These are phyloP conservation scores for Saturnispora mendoncae DNA, from an alignment of 805 yeast genomes.

Conservation along the genomic window DNA sequence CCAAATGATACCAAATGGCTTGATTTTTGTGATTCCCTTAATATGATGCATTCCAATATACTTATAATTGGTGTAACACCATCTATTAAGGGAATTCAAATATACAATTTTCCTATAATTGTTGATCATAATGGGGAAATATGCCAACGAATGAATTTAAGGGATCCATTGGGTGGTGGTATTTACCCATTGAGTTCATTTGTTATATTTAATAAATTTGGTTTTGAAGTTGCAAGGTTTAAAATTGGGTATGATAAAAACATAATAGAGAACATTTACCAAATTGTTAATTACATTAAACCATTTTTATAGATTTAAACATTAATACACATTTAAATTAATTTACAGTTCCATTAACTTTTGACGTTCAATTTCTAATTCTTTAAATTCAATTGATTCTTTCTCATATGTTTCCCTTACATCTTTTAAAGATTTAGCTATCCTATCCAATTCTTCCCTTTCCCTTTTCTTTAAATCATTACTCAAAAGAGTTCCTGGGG, in stretches of 20 bases:
- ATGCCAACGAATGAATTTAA: constrained; percentile 18
- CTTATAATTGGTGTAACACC: constrained; percentile 21
- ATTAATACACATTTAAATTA: neutral
- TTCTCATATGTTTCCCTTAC: constrained; percentile 22
- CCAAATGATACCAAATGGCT: constrained; percentile 6
- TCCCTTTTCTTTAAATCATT: constrained; percentile 43
- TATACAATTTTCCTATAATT: constrained; percentile 21
- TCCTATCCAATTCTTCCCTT: constrained; percentile 52
- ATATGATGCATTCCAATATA: neutral
- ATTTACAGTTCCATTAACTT: constrained; percentile 17
- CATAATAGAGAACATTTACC: constrained; percentile 14
- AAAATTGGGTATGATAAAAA: constrained; percentile 23
- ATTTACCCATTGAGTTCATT: constrained; percentile 26
- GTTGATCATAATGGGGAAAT: constrained; percentile 23
- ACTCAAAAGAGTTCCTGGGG: constrained; percentile 47
- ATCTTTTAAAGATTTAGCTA: constrained; percentile 30
- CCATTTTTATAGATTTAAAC: neutral
- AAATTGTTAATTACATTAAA: constrained; percentile 2
- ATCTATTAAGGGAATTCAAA: constrained; percentile 8
- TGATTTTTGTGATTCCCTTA: neutral
- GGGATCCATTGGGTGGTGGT: constrained; percentile 32
- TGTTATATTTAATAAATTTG: constrained; percentile 20
- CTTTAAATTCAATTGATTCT: constrained; percentile 22
- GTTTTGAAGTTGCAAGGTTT: constrained; percentile 19
- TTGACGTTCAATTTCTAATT: constrained; percentile 26